Base-by-base conservation (phyloP, 306 rosid genomes). In the Senna siamea region DNA sequence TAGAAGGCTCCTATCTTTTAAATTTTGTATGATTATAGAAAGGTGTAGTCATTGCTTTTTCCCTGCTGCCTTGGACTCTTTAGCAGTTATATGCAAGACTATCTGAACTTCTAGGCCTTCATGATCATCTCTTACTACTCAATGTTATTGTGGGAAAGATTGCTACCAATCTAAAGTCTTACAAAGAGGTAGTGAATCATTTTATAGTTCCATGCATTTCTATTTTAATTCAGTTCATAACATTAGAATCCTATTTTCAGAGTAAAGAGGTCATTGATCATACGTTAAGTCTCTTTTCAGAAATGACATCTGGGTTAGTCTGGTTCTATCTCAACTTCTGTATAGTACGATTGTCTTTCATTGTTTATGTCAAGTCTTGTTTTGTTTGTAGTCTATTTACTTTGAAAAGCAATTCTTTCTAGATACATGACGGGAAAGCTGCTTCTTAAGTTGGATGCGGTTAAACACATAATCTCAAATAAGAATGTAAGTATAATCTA, bases 1-100 rank as follows among this genome's bases (percentile, higher is more conserved):
- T 41, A 65, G 58, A 69, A 65, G 30, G 48, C n/a, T 15, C 7
- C 63, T 69, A 75, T 46, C 73, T 79, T 79, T 71, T 38, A 58
- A 75, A 7, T 66, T 52, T 66, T 3, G 14, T 34, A 43, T 17
- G 26, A 67, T 78, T 37, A 34, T 51, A 12, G 19, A 56, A 62
- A 38, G 58, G 73, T 61, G 74, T 43, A 55, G 46, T 74, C 66
- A 75, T 71, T 72, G 76, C 40, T 40, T 56, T 76, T 66, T 76
- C 67, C 40, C 79, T 80, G 76, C 64, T 48, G 77, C 70, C 74
- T 48, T 72, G 52, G 67, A 63, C 62, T 76, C 54, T 52, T 82
- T 90, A 91, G 97, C 96, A 89, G 92, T 82, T 93, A 76, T 93
- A 93, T 83, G 89, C 92, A 35, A 85, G 92, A 59, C 82, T 93